Base-by-base conservation (phyloP, 352 stramenopile species). In the Pythium volutum region DNA sequence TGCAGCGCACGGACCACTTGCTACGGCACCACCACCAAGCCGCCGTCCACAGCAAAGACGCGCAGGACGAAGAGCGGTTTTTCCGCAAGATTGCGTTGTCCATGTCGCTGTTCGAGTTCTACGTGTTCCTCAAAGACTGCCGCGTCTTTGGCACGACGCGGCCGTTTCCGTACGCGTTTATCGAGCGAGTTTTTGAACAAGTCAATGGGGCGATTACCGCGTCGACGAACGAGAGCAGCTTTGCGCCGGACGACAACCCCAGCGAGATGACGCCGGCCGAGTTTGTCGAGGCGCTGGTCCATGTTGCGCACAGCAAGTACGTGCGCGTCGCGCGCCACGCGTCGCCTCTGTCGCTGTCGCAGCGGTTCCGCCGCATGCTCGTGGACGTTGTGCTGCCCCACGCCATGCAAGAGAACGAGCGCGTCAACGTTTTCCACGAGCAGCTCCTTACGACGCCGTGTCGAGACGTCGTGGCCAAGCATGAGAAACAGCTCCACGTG, bases 71-170 rank as follows among this genome's bases (percentile, higher is more conserved):
- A 65, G 72, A 67, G 12, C 77, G 70, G 1, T 89, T 89, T 50
- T 89, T 89, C 22, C 66, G 75, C 36, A 89, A 89, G 52, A 84
- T 89, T 23, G 75, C 77, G 1, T 70, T 77, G 25, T 80, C 68
- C 14, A 88, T 91, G 77, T 88, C 79, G 2, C 64, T 91, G 8
- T 56, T 74, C 14, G 79, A 91, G 55, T 91, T 88, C 59, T 70
- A 81, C 36, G 45, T 69, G 4, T 85, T 91, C 39, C 66, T 91
- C 15, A 88, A 91, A 54, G 81, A 91, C 38, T 87, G 75, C 25
- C 70, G 75, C 26, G 69, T 86, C n/a, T 87, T 87, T 56, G 79
- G 79, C 10, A 73, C 69, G 11, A 51, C 68, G 33, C 66, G 59
- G 25, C 54, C 75, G 15, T 89, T 89, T 47, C 79, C 79, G 9